These are phyloP conservation scores for Blastobotrys ciferrii DNA, from an alignment of 1,139 yeast species.

Conservation along the genomic window DNA sequence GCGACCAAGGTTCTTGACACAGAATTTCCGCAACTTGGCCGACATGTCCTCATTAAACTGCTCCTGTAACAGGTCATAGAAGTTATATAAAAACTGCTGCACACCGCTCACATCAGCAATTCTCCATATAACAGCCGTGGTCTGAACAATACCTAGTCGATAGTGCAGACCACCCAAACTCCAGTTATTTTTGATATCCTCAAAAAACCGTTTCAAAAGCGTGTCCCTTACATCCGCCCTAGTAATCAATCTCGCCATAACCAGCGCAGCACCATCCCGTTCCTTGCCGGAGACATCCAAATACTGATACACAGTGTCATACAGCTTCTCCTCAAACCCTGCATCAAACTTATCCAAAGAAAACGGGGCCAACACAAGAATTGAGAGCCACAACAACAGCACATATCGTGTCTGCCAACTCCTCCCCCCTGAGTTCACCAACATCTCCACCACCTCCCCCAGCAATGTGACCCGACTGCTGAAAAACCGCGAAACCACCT, in stretches of 20 bases:
- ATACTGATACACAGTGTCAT: slow-evolving; percentile 36
- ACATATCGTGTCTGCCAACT: slow-evolving; percentile 59
- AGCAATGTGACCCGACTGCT: slow-evolving; percentile 58
- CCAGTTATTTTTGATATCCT: slow-evolving; percentile 11
- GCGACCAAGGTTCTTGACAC: slow-evolving; percentile 41
- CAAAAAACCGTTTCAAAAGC: slow-evolving; percentile 24
- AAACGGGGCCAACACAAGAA: slow-evolving; percentile 71
- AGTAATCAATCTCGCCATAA: slow-evolving; percentile 44
- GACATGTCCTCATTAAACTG: slow-evolving; percentile 4
- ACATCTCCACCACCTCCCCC: slow-evolving; percentile 24
- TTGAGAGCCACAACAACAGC: slow-evolving; percentile 70
- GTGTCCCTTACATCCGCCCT: slow-evolving; percentile 36
- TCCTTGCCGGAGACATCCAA: slow-evolving; percentile 49
- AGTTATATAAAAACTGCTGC: slow-evolving; percentile 5
- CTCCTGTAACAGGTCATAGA: slow-evolving; percentile 9
- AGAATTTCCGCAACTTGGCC: slow-evolving; percentile 23
- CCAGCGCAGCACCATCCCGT: slow-evolving; percentile 45
- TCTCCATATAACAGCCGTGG: slow-evolving; percentile 23
- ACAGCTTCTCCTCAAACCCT: slow-evolving; percentile 40
- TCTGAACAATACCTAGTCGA: slow-evolving; percentile 28
- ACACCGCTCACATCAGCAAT: slow-evolving; percentile 18
- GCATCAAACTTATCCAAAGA: slow-evolving; percentile 45
- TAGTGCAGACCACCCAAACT: slow-evolving; percentile 14
- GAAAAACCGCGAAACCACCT: slow-evolving; percentile 55
- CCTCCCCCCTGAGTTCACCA: slow-evolving; percentile 10